phyloP scores from a whole-genome alignment of 1,284 basidiomycete species.

The Trichosporon sp. region DNA sequence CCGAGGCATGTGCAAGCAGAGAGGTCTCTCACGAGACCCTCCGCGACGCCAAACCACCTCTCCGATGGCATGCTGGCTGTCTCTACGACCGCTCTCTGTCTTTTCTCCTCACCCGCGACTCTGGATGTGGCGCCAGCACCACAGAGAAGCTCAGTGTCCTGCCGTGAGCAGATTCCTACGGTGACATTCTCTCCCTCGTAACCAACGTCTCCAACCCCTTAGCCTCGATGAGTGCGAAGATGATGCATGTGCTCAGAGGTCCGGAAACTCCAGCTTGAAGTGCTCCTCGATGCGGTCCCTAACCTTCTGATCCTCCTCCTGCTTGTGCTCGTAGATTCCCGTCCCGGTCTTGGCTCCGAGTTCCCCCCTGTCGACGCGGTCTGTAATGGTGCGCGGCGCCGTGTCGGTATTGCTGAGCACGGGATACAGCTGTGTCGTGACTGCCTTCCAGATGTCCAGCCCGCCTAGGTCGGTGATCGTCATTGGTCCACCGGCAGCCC shows the following conservation, averaged over 20 bases:
- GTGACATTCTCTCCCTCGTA: no score
- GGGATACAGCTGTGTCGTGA: constrained; percentile 14
- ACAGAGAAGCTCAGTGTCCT: no score
- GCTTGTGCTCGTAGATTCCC: constrained; percentile 12
- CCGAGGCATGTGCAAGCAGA: no score
- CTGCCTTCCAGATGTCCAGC: constrained; percentile 17
- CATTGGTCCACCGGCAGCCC: constrained; percentile 18
- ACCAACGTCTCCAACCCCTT: neutral
- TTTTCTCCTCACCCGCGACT: no score
- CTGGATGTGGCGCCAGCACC: no score
- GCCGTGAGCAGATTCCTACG: no score
- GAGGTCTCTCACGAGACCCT: no score
- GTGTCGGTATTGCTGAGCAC: constrained; percentile 1
- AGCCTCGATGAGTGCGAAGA: neutral
- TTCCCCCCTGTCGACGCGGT: neutral
- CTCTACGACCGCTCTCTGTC: no score
- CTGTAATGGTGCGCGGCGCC: constrained; percentile 8
- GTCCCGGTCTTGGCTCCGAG: constrained; percentile 14
- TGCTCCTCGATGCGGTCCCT: constrained; percentile 9
- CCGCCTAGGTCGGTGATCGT: constrained; percentile 15
- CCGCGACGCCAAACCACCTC: no score
- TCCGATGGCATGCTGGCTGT: no score
- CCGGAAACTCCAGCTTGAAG: constrained; percentile 14
- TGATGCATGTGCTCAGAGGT: neutral
- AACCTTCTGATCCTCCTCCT: constrained; percentile 3